These are phyloP conservation scores for Sphaerulina vaccinii DNA, from an alignment of 2,329 filamentous ascomycete species.

Conservation along the genomic window DNA sequence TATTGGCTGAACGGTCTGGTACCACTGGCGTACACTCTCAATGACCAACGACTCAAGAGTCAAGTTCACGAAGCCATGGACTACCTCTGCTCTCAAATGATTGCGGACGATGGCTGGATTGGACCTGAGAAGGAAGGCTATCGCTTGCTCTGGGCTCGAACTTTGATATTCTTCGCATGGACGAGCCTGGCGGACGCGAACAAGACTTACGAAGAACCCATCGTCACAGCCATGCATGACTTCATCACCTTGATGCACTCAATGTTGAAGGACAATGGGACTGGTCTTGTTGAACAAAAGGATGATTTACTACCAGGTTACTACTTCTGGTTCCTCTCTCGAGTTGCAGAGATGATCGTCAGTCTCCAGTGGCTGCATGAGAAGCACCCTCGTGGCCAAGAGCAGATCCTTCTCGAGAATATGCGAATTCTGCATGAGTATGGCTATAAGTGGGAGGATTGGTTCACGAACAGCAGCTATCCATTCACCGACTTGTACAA, in stretches of 20 bases:
- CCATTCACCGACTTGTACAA: conserved; percentile 25
- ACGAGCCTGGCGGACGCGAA: conserved; percentile 54
- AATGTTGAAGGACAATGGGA: conserved; percentile 57
- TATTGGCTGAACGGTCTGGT: conserved; percentile 62
- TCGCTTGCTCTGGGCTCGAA: conserved; percentile 55
- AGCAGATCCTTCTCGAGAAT: conserved; percentile 41
- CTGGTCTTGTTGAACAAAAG: conserved; percentile 49
- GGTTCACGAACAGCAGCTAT: conserved; percentile 35
- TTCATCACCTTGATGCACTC: conserved; percentile 52
- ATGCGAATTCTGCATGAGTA: conserved; percentile 46
- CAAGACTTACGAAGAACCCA: conserved; percentile 41
- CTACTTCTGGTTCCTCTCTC: conserved; percentile 39
- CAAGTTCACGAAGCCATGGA: conserved; percentile 50
- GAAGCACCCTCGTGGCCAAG: conserved; percentile 41
- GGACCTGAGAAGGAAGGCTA: conserved; percentile 50
- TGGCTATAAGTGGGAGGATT: conserved; percentile 36
- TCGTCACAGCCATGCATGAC: conserved; percentile 51
- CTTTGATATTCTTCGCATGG: conserved; percentile 52
- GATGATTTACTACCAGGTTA: conserved; percentile 42
- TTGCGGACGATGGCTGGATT: conserved; percentile 58
- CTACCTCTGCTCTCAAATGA: conserved; percentile 47
- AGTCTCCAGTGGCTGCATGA: conserved; percentile 52
- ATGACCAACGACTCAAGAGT: conserved; percentile 49
- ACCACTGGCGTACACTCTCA: conserved; percentile 54
- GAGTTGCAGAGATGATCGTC: conserved; percentile 48